These are phyloP conservation scores for Mycena floridula DNA, from an alignment of 768 basidiomycete genomes.

Conservation along the genomic window DNA sequence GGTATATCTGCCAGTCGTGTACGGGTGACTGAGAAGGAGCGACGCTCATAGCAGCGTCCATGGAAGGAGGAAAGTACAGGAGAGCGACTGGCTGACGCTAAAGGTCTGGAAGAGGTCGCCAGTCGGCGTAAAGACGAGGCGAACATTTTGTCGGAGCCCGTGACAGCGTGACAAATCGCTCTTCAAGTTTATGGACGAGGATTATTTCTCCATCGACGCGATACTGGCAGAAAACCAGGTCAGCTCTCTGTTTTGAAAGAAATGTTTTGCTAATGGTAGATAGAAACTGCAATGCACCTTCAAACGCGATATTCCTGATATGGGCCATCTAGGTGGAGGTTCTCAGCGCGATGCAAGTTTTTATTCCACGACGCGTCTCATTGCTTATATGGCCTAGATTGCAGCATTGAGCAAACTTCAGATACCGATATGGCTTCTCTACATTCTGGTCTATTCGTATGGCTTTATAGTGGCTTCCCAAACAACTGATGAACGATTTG, in stretches of 20 bases:
- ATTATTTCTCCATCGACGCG: slow-evolving; percentile 88
- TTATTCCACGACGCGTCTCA: slow-evolving; percentile 6
- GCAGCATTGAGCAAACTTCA: slow-evolving; percentile 69
- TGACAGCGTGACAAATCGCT: neutral
- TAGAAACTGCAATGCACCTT: slow-evolving; percentile 95
- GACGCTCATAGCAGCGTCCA: neutral
- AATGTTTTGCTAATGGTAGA: neutral
- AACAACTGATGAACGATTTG: neutral
- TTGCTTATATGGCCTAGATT: slow-evolving; percentile 46
- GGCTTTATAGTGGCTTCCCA: neutral
- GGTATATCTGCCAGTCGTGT: slow-evolving; percentile 23
- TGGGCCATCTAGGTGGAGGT: slow-evolving; percentile 88
- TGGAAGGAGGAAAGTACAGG: neutral
- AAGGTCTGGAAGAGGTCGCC: neutral
- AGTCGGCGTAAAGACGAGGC: neutral
- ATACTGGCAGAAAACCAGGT: slow-evolving; percentile 92
- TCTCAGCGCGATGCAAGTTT: slow-evolving; percentile 70
- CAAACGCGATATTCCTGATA: slow-evolving; percentile 73
- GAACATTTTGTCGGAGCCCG: neutral
- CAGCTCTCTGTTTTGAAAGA: slow-evolving; percentile 4
- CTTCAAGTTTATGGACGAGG: slow-evolving; percentile 61
- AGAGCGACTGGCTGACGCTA: neutral
- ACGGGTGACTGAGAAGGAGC: neutral
- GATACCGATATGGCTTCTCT: slow-evolving; percentile 88
- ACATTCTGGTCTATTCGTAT: slow-evolving; percentile 78